A percentile compares a stretch with the other conserved stretches of the same genome.
Conservation (phyloP, 2,329 filamentous ascomycete genomes). For the Xylariaceae sp. region DNA sequence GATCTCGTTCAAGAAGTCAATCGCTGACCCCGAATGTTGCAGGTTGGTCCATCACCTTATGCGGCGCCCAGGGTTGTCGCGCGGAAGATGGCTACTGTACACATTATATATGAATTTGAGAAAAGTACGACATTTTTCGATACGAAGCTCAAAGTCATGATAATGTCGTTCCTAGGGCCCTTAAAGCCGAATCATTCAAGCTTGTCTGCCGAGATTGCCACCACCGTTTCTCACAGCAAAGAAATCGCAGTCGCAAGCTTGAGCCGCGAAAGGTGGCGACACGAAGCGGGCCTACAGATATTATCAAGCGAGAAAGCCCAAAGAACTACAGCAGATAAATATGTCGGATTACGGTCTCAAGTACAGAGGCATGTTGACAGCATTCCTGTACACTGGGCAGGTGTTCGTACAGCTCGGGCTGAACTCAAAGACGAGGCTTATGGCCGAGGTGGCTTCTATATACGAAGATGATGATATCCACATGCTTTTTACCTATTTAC, state of each 20-base stretch:
- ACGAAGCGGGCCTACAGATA: conserved; percentile 47
- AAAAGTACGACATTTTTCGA: conserved; percentile 49
- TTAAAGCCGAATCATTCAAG: conserved; percentile 22
- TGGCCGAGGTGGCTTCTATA: conserved; percentile 58
- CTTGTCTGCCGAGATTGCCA: conserved; percentile 35
- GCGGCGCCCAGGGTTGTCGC: conserved; percentile 54
- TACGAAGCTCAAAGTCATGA: conserved; percentile 56
- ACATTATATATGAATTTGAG: conserved; percentile 61
- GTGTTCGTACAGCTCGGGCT: conserved; percentile 60
- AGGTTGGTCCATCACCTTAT: conserved; percentile 58
- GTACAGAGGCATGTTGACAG: conserved; percentile 63
- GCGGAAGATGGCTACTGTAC: conserved; percentile 58
- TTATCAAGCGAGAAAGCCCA: conserved; percentile 50
- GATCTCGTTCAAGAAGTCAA: too few species aligned
- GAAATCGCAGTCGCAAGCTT: conserved; percentile 54
- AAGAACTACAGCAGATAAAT: conserved; percentile 52
- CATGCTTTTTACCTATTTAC: neutral
- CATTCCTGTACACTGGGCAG: conserved; percentile 64
- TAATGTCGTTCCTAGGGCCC: conserved; percentile 67
- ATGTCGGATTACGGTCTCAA: conserved; percentile 55
- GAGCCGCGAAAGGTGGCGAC: conserved; percentile 54
- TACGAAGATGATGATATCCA: conserved; percentile 43
- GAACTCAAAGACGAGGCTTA: conserved; percentile 56
- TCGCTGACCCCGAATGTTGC: too few species aligned
- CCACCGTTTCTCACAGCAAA: conserved; percentile 49